Conservation (phyloP, 83 land plant genomes). For the Picea mariana region DNA sequence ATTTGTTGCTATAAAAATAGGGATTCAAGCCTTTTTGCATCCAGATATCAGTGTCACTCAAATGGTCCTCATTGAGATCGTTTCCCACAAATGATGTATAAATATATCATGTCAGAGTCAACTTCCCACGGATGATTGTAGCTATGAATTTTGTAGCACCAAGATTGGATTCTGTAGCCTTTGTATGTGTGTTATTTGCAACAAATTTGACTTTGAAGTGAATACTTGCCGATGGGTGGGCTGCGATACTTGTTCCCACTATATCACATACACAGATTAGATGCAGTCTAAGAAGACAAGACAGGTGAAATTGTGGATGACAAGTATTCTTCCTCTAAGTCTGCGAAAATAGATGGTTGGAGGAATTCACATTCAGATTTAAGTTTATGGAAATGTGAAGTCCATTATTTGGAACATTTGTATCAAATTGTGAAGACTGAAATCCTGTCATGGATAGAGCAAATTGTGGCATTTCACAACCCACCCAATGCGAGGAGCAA, state of each 20-base stretch:
- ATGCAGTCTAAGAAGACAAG: too few relatives aligned
- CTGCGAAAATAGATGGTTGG: too few relatives aligned
- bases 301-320: too few relatives aligned
- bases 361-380: too few relatives aligned
- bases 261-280: constrained; percentile 98
- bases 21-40: constrained; percentile 93
- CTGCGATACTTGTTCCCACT: constrained; percentile 92
- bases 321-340: too few relatives aligned
- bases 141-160: constrained; percentile 76
- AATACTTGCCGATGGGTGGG: constrained; percentile 97
- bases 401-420: too few relatives aligned
- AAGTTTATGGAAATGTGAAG: too few relatives aligned
- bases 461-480: too few relatives aligned
- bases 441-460: too few relatives aligned
- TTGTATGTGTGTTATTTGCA: constrained; percentile 95
- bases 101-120: constrained; percentile 84
- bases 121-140: constrained; percentile 89
- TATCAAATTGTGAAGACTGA: too few relatives aligned
- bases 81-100: constrained; percentile 81
- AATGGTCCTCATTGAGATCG: constrained; percentile 78
- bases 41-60: constrained; percentile 82
- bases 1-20: constrained; percentile 86
- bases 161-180: constrained; percentile 91
- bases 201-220: constrained; percentile 94
- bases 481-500: too few relatives aligned